Base-by-base conservation (phyloP, 1,284 basidiomycete species). In the Microbotryomycetes sp. region DNA sequence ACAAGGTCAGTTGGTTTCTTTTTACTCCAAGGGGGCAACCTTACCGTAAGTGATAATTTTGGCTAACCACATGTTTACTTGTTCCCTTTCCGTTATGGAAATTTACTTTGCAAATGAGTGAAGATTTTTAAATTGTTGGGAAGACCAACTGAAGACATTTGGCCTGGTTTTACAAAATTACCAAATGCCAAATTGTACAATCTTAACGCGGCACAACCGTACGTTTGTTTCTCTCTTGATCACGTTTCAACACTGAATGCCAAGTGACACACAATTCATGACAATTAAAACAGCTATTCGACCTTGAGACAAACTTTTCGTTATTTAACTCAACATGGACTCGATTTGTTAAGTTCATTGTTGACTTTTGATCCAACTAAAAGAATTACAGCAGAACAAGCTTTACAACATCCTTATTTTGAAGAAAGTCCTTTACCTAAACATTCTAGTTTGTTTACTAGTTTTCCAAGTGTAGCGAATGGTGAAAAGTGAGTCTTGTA, bases 381-480 rank as follows among this genome's bases (percentile, higher is more conserved):
- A 63, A 81, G 96, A 49, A 88, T 97, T 59, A 83, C 84, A 36
- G 93, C 94, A 0, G 88, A 88, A 62, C 88, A 92, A 65, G 96
- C 92, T 3, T 75, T 92, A 48, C 81, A 85, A 66, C 96, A 99
- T 77, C 85, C 87, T 2, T 99, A 93, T 76, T 99, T 98, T 76
- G 93, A 90, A 4, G 96, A 99, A 77, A 86, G 89, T 1, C 96
- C 96, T 0, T 77, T 88, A 46, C 94, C 96, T 0, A 97, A 98
- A 72, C 94, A 98, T 75, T 91, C 92, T n/a, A 92, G 97, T 73
- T 79, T 94, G 58, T 98, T 99, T 76, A 85, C 89, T 2, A 94
- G 90, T 2, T 99, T 98, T 76, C 96, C 96, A 19, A 93, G 89
- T 47, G 84, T 88, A 23, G 96, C 96, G n/a, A 92, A 92, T 3